Evolutionary conservation across 139 green algal genomes (phyloP).

Genomic region (Chlorella sp.): DNA sequence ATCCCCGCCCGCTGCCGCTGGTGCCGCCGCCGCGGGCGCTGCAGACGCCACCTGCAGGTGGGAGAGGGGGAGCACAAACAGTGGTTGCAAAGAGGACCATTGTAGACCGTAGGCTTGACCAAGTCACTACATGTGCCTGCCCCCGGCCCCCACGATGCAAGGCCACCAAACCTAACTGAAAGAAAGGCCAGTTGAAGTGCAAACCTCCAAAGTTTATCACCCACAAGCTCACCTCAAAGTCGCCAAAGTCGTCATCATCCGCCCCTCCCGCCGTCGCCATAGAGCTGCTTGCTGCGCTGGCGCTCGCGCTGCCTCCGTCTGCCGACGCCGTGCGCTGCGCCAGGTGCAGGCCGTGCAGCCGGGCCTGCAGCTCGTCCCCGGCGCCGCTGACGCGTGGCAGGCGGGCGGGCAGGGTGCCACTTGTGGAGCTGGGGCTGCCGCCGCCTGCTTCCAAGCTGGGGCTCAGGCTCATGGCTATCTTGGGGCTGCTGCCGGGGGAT

Average conservation of each 20-base stretch:
- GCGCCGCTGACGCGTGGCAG: slow-evolving; percentile 3
- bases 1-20: background rate
- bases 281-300: slow-evolving; percentile 14
- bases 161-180: no score
- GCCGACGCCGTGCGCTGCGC: background rate
- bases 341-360: slow-evolving; percentile 18
- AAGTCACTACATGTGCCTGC: no score
- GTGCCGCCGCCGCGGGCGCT: background rate
- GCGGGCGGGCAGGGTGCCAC: no score
- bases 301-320: background rate
- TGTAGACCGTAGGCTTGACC: no score
- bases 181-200: no score
- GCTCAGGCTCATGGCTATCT: background rate
- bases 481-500: background rate
- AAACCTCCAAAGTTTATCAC: no score
- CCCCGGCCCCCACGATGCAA: no score
- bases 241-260: slow-evolving; percentile 18
- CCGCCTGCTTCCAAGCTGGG: background rate
- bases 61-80: no score
- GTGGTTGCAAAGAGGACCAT: no score
- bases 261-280: background rate
- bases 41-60: no score
- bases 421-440: background rate
- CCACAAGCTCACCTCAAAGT: background rate
- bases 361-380: slow-evolving; percentile 16